Conservation (phyloP, 2,329 filamentous ascomycete species). For the Penicillium sp. region DNA sequence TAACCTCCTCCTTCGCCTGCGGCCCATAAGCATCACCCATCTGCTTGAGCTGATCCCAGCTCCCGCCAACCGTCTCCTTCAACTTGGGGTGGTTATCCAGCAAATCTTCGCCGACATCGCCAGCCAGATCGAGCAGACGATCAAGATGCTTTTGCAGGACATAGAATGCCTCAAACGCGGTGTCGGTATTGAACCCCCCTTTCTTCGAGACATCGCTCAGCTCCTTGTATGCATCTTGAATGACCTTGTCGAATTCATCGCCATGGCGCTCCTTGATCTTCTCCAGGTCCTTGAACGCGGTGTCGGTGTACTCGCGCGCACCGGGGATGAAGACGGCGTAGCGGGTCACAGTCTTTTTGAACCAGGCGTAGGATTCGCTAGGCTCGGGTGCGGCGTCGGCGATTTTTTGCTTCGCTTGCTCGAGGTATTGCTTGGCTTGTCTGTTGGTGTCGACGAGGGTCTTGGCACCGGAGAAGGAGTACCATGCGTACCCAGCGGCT, state of each 20-base stretch:
- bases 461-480: conserved; percentile 55
- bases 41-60: conserved; percentile 67
- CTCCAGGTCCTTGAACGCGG: conserved; percentile 70
- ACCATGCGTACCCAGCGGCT: conserved; percentile 53
- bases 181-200: conserved; percentile 63
- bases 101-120: conserved; percentile 64
- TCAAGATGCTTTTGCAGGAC: conserved; percentile 63
- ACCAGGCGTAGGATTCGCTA: conserved; percentile 66
- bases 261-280: conserved; percentile 66
- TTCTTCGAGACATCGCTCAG: conserved; percentile 62
- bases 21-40: conserved; percentile 71
- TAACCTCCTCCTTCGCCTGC: conserved; percentile 74
- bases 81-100: conserved; percentile 72
- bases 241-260: conserved; percentile 68
- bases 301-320: conserved; percentile 67
- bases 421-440: conserved; percentile 62
- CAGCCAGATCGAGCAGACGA: conserved; percentile 62
- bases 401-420: conserved; percentile 61
- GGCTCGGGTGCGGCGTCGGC: conserved; percentile 64
- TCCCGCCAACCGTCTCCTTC: conserved; percentile 71
- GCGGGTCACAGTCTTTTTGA: conserved; percentile 66
- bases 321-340: conserved; percentile 74
- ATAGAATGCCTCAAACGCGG: conserved; percentile 62
- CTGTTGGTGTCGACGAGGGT: conserved; percentile 52
- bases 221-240: conserved; percentile 67